These are phyloP conservation scores for Magnolia kwangsiensis DNA, from an alignment of 164 flowering plant genomes.

Conservation along the genomic window DNA sequence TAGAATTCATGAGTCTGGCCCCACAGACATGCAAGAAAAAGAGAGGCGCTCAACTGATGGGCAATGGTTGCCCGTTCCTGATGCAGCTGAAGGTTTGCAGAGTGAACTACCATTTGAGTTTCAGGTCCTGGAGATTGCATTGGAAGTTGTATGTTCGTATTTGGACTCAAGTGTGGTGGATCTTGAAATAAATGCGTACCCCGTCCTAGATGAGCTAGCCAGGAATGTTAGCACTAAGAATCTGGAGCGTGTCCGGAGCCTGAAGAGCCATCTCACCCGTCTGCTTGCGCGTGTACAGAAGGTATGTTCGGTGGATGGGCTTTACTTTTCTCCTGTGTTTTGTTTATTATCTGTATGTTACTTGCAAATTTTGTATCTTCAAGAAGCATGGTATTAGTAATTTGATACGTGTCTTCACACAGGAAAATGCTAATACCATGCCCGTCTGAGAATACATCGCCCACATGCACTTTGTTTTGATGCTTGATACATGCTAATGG, in stretches of 20 bases:
- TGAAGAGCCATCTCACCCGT: conserved; percentile 89
- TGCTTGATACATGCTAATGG: too few relatives aligned
- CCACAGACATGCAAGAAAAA: conserved; percentile 32
- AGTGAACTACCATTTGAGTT: conserved; percentile 91
- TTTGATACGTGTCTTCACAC: too few relatives aligned
- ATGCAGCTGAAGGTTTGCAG: conserved; percentile 64
- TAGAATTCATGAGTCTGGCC: conserved; percentile 28
- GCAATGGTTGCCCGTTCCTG: conserved; percentile 58
- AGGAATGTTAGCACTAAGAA: conserved; percentile 85
- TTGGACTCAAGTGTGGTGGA: conserved; percentile 78
- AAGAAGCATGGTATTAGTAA: too few relatives aligned
- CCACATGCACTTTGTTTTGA: too few relatives aligned
- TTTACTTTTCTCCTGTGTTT: neutral
- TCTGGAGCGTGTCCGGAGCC: conserved; percentile 80
- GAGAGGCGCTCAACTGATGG: conserved; percentile 37
- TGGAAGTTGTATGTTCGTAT: conserved; percentile 79
- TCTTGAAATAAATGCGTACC: conserved; percentile 78
- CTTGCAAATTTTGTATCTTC: too few relatives aligned
- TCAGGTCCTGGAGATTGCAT: conserved; percentile 83
- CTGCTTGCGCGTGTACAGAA: conserved; percentile 94
- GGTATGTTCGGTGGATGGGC: conserved; percentile 33
- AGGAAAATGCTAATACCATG: too few relatives aligned
- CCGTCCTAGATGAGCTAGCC: conserved; percentile 84
- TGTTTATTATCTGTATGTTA: too few relatives aligned
- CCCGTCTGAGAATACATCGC: too few relatives aligned